Base-by-base conservation (phyloP, 208 protist genomes). In the Crithidia thermophila region DNA sequence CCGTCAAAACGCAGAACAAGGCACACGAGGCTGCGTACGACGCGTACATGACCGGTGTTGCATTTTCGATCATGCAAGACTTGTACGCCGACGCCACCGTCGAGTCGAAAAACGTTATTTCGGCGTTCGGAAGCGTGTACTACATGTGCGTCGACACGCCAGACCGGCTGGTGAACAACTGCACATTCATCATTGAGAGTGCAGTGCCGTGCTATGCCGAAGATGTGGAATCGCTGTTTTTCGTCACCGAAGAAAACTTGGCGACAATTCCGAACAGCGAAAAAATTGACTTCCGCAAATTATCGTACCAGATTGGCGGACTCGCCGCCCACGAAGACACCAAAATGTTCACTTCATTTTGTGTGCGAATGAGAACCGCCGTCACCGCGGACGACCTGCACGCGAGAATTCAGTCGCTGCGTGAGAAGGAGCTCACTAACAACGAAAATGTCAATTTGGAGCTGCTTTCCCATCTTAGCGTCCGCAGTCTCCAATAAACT, bases 11-110 rank as follows among this genome's bases (percentile, higher is more conserved):
- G 16, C 30, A 60, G 20, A 46, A 28, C 10, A 85, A 83, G 46
- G 86, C 82, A 16, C 87, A 93, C 56, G 80, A 93, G 47, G 87
- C 75, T 1, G 84, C 74, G 0, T 93, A 86, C 33, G 87, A 93
- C 56, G 84, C 87, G 4, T 93, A 88, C 66, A 93, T 93, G 84
- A 93, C 87, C 0, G 87, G 87, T 31, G 57, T 93, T 11, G 72
- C 53, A 0, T 90, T 85, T 71, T 47, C 14, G 7, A 28, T 79
- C 20, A 16, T 84, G 33, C 34, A 46, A 1, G 18, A 61, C 13
- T 46, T 78, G 8, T 57, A 73, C 56, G 13, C 36, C 0, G 57
- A 75, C 53, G 34, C 49, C 2, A 55, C 69, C 1, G 14, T 2
- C 0, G 40, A 59, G n/a, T 28, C 45, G 28, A 60, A 75, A 58